Evolutionary conservation across 2,329 filamentous ascomycete genomes (phyloP).

Genomic region (Penicillium palitans): DNA sequence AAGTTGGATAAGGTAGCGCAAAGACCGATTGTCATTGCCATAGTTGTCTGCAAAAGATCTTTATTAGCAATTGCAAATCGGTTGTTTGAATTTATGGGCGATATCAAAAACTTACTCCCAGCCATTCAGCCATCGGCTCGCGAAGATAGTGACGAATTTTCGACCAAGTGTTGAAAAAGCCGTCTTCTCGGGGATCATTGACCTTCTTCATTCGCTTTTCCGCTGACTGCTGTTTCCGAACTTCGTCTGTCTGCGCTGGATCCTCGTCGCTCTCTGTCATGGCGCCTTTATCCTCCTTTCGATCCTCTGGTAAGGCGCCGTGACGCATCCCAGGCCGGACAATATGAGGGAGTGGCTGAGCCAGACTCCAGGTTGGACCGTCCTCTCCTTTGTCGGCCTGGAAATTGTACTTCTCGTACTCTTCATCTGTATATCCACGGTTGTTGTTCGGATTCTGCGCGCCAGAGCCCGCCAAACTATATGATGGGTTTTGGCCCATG

Average conservation of each 20-base stretch:
- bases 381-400: constrained; percentile 51
- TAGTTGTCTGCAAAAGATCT: constrained; percentile 21
- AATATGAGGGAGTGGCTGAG: constrained; percentile 53
- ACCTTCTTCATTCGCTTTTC: constrained; percentile 1
- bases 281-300: constrained; percentile 10
- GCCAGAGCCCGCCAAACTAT: constrained; percentile 15
- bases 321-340: constrained; percentile 50
- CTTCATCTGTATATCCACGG: constrained; percentile 1
- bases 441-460: constrained; percentile 11
- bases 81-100: not conserved
- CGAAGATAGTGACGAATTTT: constrained; percentile 27
- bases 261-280: constrained; percentile 1
- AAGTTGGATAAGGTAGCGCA: constrained; percentile 28
- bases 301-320: constrained; percentile 17
- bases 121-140: constrained; percentile 34
- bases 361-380: constrained; percentile 51
- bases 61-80: not conserved
- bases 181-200: constrained; percentile 5
- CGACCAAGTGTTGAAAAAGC: constrained; percentile 32
- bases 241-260: not conserved
- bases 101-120: constrained; percentile 20
- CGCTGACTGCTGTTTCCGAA: not conserved
- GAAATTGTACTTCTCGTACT: constrained; percentile 44
- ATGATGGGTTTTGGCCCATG: constrained; percentile 13
- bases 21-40: constrained; percentile 34